These are phyloP conservation scores for Tylopilus vinaceipallidus DNA, from an alignment of 768 basidiomycete genomes.

Conservation along the genomic window DNA sequence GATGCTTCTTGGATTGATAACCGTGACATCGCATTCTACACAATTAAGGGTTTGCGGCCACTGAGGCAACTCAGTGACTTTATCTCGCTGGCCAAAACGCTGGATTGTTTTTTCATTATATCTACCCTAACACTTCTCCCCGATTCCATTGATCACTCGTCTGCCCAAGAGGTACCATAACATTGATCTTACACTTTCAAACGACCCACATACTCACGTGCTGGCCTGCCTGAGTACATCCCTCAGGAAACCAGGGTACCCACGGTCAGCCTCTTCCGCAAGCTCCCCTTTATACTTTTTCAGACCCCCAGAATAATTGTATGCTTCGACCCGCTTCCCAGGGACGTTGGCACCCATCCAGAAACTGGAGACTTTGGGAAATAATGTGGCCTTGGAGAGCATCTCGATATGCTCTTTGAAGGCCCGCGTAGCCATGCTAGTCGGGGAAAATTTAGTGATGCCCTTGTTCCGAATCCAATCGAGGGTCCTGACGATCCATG, in stretches of 20 bases:
- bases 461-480: neutral
- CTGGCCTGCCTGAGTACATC: slow-evolving; percentile 2
- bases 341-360: slow-evolving; percentile 11
- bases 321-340: slow-evolving; percentile 7
- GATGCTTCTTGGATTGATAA: no score
- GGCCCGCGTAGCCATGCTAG: neutral
- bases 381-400: neutral
- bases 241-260: slow-evolving; percentile 9
- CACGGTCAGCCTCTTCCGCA: slow-evolving; percentile 5
- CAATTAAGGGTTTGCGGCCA: neutral
- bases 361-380: slow-evolving; percentile 7
- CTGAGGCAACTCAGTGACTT: neutral
- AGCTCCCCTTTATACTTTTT: slow-evolving; percentile 10
- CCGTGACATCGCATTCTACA: neutral
- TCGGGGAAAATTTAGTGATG: slow-evolving; percentile 9
- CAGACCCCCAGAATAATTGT: slow-evolving; percentile 7
- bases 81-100: neutral
- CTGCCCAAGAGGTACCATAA: neutral
- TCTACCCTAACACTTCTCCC: neutral
- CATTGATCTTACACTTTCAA: neutral
- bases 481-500: slow-evolving; percentile 4
- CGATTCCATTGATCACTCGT: neutral
- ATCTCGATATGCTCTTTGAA: slow-evolving; percentile 3
- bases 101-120: neutral
- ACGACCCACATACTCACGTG: neutral